Conservation (phyloP, 169 alveolate species). For the Besnoitia besnoiti region DNA sequence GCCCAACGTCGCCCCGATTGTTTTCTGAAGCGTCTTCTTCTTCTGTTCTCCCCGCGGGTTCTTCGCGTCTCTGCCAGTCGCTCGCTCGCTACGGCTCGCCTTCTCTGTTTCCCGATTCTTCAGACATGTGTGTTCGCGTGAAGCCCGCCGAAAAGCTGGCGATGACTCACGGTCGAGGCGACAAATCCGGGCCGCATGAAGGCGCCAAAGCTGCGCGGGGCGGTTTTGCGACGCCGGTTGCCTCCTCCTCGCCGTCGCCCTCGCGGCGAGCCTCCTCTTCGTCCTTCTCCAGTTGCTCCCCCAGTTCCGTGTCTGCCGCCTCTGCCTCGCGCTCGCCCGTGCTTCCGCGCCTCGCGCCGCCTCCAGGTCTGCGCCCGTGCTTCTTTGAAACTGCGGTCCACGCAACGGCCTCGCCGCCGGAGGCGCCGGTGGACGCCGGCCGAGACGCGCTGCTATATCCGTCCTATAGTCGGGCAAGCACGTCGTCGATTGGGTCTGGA, state of each 20-base stretch:
- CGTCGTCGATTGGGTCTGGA: neutral
- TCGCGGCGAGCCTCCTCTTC: neutral
- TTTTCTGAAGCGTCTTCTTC: neutral
- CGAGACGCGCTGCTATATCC: slow-evolving; percentile 4
- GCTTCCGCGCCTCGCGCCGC: neutral
- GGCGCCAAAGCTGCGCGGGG: neutral
- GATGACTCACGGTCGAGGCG: neutral
- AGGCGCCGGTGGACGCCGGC: slow-evolving; percentile 26
- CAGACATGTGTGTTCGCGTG: too few relatives aligned
- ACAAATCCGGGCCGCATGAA: neutral
- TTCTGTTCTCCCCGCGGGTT: neutral
- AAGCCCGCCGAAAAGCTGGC: too few relatives aligned
- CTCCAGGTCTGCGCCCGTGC: neutral
- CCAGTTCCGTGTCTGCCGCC: neutral
- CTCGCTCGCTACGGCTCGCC: neutral
- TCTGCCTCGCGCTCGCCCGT: neutral
- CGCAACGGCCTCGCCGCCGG: neutral
- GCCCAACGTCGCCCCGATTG: neutral
- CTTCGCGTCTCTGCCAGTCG: neutral
- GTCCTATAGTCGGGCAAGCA: neutral
- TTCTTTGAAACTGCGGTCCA: neutral
- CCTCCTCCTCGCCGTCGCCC: neutral
- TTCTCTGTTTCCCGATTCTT: neutral
- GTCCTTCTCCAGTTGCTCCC: neutral
- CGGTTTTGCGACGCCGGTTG: neutral